Conservation (phyloP, 2,329 filamentous ascomycete genomes). For the Epichloe scottii region DNA sequence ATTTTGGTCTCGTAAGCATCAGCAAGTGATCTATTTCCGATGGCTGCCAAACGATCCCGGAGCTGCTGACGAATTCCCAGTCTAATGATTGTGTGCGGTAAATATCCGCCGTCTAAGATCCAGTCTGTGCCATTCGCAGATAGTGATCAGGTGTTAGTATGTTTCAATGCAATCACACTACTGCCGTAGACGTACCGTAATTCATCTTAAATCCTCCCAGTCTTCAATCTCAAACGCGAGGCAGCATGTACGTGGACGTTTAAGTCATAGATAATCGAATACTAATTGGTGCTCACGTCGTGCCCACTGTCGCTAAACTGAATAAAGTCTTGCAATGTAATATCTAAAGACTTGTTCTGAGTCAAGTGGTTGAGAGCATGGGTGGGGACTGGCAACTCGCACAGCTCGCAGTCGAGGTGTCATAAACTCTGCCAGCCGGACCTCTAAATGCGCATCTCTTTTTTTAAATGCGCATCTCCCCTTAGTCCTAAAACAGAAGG, state of each 20-base stretch:
- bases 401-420: too few relatives aligned
- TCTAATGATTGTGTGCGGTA: constrained; percentile 50
- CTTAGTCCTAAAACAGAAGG: too few relatives aligned
- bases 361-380: not conserved
- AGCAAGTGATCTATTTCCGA: constrained; percentile 39
- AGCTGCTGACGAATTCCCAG: constrained; percentile 55
- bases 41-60: constrained; percentile 42
- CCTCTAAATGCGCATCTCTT: too few relatives aligned
- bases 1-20: constrained; percentile 47
- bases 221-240: not conserved
- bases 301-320: too few relatives aligned
- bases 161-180: not conserved
- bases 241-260: too few relatives aligned
- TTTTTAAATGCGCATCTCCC: too few relatives aligned
- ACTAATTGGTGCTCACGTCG: too few relatives aligned
- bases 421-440: too few relatives aligned
- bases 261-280: too few relatives aligned
- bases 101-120: constrained; percentile 52
- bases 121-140: constrained; percentile 26
- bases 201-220: not conserved
- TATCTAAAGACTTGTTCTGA: not conserved
- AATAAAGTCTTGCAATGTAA: not conserved
- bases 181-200: constrained; percentile 1
- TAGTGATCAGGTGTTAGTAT: not conserved
- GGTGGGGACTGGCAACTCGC: too few relatives aligned